phyloP scores from a whole-genome alignment of 305 asterid genomes.

The Fraxinus ornus region DNA sequence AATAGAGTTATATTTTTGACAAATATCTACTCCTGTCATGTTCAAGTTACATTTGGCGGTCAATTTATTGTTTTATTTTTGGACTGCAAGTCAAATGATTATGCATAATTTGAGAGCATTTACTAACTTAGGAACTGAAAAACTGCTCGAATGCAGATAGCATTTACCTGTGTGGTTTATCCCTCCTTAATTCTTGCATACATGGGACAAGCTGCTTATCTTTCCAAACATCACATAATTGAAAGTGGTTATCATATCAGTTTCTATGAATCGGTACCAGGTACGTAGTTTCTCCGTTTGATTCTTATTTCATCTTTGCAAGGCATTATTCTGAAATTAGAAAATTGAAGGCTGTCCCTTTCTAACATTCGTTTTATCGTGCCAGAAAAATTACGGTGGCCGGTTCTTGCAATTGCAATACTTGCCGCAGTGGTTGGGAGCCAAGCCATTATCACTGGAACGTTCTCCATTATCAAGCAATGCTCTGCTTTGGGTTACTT shows the following conservation, averaged over 20 bases:
- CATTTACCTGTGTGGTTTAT: conserved; percentile 80
- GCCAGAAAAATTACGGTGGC: conserved; percentile 74
- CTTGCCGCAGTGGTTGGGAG: conserved; percentile 95
- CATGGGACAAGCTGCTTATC: conserved; percentile 99
- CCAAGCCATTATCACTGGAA: conserved; percentile 87
- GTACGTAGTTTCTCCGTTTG: conserved; percentile 27
- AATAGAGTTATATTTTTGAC: not conserved
- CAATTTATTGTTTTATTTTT: not conserved
- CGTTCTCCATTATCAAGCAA: conserved; percentile 88
- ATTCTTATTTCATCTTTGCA: not conserved
- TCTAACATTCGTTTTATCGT: not conserved
- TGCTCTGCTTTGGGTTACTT: conserved; percentile 86
- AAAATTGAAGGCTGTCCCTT: not conserved
- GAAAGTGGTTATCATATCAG: conserved; percentile 72
- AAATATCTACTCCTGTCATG: not conserved
- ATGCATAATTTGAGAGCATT: not conserved
- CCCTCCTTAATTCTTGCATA: conserved; percentile 90
- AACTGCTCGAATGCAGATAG: conserved; percentile 48
- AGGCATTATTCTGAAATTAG: not conserved
- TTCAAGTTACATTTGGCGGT: not conserved
- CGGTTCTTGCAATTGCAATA: conserved; percentile 84
- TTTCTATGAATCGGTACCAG: conserved; percentile 90
- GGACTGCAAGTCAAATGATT: not conserved
- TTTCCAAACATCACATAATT: conserved; percentile 70
- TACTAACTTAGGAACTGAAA: not conserved